phyloP scores from a whole-genome alignment of 106 monocot species.

The Platanthera zijinensis region DNA sequence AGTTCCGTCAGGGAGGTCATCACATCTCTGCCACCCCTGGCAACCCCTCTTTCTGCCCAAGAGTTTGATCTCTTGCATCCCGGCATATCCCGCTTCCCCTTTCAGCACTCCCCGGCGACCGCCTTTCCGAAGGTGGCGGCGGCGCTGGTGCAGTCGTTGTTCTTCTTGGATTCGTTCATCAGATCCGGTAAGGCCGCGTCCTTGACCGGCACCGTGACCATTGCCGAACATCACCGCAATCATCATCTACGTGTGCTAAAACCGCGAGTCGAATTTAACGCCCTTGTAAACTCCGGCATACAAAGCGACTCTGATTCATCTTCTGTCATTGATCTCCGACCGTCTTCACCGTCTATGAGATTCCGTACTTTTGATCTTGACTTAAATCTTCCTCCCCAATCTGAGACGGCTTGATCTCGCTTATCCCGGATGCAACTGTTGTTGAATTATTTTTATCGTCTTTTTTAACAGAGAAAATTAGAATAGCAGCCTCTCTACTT shows the following conservation, averaged over 20 bases:
- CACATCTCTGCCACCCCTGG: slow-evolving; percentile 6
- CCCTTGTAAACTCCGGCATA: slow-evolving; percentile 4
- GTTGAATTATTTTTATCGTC: neutral
- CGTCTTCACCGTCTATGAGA: neutral
- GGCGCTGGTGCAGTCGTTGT: slow-evolving; percentile 14
- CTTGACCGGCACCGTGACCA: slow-evolving; percentile 4
- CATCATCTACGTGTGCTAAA: neutral
- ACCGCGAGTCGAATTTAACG: neutral
- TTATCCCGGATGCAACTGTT: neutral
- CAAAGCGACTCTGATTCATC: slow-evolving; percentile 31
- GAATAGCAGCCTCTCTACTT: neutral
- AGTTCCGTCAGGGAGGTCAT: slow-evolving; percentile 20
- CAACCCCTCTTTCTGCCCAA: slow-evolving; percentile 12
- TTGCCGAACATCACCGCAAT: neutral
- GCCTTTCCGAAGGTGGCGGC: neutral
- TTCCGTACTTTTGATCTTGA: slow-evolving; percentile 14
- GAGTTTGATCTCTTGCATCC: slow-evolving; percentile 27
- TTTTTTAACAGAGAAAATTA: neutral
- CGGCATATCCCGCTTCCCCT: slow-evolving; percentile 17
- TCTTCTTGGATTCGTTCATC: slow-evolving; percentile 19
- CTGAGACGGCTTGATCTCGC: neutral
- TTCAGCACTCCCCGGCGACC: slow-evolving; percentile 2
- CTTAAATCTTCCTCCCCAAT: slow-evolving; percentile 10
- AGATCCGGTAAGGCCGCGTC: slow-evolving; percentile 17
- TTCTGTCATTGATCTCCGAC: slow-evolving; percentile 9